Evolutionary conservation across 495 filamentous ascomycete species (phyloP), one percentile per base, ranked within the genome.

Genomic region (Poronia punctata): DNA sequence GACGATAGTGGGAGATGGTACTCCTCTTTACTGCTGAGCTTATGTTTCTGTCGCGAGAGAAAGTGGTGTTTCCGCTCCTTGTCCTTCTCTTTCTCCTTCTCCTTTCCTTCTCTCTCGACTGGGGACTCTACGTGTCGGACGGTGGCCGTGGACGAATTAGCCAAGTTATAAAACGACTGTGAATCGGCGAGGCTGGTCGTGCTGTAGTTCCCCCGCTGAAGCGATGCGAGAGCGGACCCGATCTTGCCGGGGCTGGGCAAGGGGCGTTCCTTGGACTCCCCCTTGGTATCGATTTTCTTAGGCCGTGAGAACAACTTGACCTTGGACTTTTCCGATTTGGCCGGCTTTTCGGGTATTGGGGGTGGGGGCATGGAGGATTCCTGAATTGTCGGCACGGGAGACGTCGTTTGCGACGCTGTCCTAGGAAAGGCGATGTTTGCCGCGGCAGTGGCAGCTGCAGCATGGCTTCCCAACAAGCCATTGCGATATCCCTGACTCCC

Each of bases 261-360:
- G 3, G 79, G 77, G 40, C 78, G 77, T 14, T 83, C 75, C 56
- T 82, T 86, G 10, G 67, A 53, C 26, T 92, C 86, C 32, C 81
- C 80, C 36, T 78, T 81, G 38, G 85, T 82, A 7, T 76, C 78
- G 33, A 90, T 85, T 57, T 82, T 86, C 55, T 86, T 88, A 3
- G 86, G 87, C 44, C 89, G 83, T 2, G 85, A 89, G 57, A 95
- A 95, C 5, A 95, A 71, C 64, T 93, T 94, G 61, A 88, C 87
- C 65, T 89, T 93, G 15, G 84, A 86, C 64, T 85, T 87, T 61
- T 90, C 84, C 17, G 78, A 71, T 53, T 82, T 82, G 16, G 65
- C 65, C 24, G 82, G 84, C 45, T 76, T 77, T 49, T 88, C 82
- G 31, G 74, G 73, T 21, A 78, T 64, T 0, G 64, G 58, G 11